Percentiles rank a stretch among this genome's conserved stretches.
Evolutionary conservation across 768 basidiomycete species (phyloP).

Genomic region (Leccinum subtestaceum): DNA sequence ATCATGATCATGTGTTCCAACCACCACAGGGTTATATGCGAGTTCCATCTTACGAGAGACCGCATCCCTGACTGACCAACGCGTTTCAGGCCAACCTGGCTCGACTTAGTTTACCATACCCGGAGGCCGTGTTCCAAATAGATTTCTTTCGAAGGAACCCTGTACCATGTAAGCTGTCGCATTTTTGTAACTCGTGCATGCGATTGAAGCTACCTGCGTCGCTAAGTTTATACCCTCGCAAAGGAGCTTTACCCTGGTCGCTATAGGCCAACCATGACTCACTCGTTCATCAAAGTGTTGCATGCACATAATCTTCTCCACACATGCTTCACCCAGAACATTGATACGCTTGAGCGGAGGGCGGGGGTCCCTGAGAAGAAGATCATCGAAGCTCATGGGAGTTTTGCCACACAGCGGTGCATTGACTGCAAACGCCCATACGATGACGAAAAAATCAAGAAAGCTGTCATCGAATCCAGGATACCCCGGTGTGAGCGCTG

Average conservation of each 20-base stretch:
- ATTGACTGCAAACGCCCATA: slow-evolving; percentile 64
- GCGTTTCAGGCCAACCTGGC: slow-evolving; percentile 66
- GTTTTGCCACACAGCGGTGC: slow-evolving; percentile 86
- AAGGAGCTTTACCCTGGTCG: slow-evolving; percentile 91
- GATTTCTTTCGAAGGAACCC: slow-evolving; percentile 79
- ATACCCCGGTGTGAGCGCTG: slow-evolving; percentile 64
- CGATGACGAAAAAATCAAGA: slow-evolving; percentile 66
- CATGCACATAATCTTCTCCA: slow-evolving; percentile 65
- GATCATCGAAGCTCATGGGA: slow-evolving; percentile 95
- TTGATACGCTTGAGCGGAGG: slow-evolving; percentile 85
- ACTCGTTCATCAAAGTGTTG: slow-evolving; percentile 86
- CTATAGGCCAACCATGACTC: slow-evolving; percentile 83
- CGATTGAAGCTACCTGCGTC: background rate
- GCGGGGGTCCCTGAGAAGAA: slow-evolving; percentile 72
- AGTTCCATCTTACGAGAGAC: slow-evolving; percentile 4
- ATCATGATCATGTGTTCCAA: background rate
- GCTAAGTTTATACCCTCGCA: slow-evolving; percentile 82
- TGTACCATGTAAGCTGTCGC: slow-evolving; percentile 58
- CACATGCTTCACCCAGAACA: slow-evolving; percentile 87
- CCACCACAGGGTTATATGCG: slow-evolving; percentile 28
- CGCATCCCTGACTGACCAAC: background rate
- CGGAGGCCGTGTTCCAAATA: slow-evolving; percentile 95
- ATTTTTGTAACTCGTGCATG: background rate
- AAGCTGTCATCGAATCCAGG: slow-evolving; percentile 54
- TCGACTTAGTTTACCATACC: slow-evolving; percentile 77